These are phyloP conservation scores for Epichloe sylvatica DNA, from an alignment of 2,329 filamentous ascomycete genomes.

Conservation along the genomic window DNA sequence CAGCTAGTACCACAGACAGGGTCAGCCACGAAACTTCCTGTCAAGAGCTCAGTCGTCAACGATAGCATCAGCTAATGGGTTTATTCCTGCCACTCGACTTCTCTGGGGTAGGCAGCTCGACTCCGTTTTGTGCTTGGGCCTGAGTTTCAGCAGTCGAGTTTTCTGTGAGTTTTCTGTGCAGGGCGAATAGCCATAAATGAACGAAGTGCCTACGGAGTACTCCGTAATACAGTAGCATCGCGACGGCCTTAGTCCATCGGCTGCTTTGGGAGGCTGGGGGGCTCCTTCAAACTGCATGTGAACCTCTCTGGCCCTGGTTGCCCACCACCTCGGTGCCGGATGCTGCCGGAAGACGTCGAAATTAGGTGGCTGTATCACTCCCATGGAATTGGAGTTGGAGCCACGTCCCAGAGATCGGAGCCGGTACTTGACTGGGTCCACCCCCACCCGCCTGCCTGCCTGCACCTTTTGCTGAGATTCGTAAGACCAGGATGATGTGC, in stretches of 20 bases:
- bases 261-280: too few relatives aligned
- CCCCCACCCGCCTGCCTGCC: not conserved
- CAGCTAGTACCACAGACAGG: not conserved
- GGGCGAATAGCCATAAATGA: not conserved
- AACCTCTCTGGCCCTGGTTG: not conserved
- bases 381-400: not conserved
- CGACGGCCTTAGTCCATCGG: too few relatives aligned
- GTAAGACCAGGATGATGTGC: too few relatives aligned
- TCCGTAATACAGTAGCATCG: too few relatives aligned
- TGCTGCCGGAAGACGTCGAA: not conserved
- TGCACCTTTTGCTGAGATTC: not conserved
- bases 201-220: too few relatives aligned
- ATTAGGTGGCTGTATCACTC: not conserved
- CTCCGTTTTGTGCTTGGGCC: not conserved
- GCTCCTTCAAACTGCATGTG: not conserved
- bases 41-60: not conserved
- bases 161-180: not conserved
- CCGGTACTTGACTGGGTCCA: not conserved
- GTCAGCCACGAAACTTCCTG: not conserved
- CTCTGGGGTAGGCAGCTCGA: not conserved
- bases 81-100: constrained; percentile 1
- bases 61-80: not conserved
- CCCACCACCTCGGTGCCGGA: not conserved
- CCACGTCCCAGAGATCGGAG: not conserved
- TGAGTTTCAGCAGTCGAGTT: too few relatives aligned